A percentile compares a stretch with the other conserved stretches of the same genome.
These are phyloP conservation scores for Candida andamanensis DNA, from an alignment of 805 yeast species.

Conservation along the genomic window DNA sequence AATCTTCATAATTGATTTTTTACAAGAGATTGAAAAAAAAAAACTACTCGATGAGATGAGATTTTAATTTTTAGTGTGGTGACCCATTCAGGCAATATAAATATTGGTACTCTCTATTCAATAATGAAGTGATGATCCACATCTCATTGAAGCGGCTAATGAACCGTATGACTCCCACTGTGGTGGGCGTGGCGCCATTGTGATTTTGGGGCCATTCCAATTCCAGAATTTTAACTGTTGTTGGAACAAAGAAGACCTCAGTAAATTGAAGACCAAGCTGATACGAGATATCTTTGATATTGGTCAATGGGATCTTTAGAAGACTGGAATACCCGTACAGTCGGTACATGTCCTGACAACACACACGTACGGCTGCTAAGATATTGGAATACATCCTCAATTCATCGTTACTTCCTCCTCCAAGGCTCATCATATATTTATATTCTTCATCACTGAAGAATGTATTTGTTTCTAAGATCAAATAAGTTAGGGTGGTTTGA, in stretches of 20 bases:
- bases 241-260: conserved; percentile 21
- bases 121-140: conserved; percentile 22
- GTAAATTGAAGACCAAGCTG: conserved; percentile 19
- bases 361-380: not conserved
- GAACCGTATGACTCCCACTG: conserved; percentile 7
- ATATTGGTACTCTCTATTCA: conserved; percentile 13
- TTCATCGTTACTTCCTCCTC: not conserved
- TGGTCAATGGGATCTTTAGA: conserved; percentile 20
- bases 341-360: conserved; percentile 3
- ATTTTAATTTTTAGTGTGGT: no score
- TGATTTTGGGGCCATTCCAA: not conserved
- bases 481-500: conserved; percentile 7
- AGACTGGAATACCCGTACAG: conserved; percentile 3
- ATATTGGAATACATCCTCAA: conserved; percentile 4
- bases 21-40: conserved; percentile 2
- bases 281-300: conserved; percentile 19
- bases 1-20: conserved; percentile 43
- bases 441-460: conserved; percentile 11
- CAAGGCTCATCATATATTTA: conserved; percentile 9
- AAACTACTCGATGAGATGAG: conserved; percentile 8
- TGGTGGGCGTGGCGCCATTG: not conserved
- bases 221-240: not conserved
- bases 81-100: no score
- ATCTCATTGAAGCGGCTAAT: conserved; percentile 22
- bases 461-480: conserved; percentile 9